phyloP scores from a whole-genome alignment of 352 stramenopile genomes.

The Globisporangium nunn region DNA sequence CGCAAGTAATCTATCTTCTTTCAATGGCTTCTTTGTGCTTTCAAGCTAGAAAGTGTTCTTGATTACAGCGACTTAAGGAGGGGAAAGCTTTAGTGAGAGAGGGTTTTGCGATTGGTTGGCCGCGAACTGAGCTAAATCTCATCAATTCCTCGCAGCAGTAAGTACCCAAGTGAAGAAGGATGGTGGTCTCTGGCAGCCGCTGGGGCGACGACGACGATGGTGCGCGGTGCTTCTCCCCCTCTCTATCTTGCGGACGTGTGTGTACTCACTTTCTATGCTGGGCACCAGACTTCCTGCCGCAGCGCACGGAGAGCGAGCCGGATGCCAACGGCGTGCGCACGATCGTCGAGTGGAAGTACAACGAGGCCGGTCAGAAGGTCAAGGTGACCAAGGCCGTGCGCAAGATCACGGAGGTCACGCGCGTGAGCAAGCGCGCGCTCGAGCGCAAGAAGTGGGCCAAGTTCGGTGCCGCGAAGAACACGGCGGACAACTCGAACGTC shows the following conservation, averaged over 20 bases:
- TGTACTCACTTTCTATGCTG: background rate
- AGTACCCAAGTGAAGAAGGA: constrained; percentile 14
- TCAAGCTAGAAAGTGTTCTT: no score
- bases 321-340: constrained; percentile 78
- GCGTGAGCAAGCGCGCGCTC: constrained; percentile 75
- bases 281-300: constrained; percentile 53
- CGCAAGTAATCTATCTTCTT: no score
- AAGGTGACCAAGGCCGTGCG: constrained; percentile 89
- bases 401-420: constrained; percentile 78
- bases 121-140: background rate
- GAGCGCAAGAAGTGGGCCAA: constrained; percentile 83
- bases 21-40: no score
- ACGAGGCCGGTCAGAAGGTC: constrained; percentile 85
- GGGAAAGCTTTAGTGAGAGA: no score
- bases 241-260: background rate
- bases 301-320: constrained; percentile 76
- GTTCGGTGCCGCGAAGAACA: constrained; percentile 70
- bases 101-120: background rate
- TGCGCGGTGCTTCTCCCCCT: constrained; percentile 8
- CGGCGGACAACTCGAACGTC: constrained; percentile 76
- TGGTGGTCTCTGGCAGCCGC: constrained; percentile 69
- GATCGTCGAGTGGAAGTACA: constrained; percentile 88
- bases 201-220: constrained; percentile 74
- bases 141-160: background rate
- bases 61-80: background rate